Conservation (phyloP, 225 moss, liverwort and hornwort genomes). For the Thuidium tamariscinum region DNA sequence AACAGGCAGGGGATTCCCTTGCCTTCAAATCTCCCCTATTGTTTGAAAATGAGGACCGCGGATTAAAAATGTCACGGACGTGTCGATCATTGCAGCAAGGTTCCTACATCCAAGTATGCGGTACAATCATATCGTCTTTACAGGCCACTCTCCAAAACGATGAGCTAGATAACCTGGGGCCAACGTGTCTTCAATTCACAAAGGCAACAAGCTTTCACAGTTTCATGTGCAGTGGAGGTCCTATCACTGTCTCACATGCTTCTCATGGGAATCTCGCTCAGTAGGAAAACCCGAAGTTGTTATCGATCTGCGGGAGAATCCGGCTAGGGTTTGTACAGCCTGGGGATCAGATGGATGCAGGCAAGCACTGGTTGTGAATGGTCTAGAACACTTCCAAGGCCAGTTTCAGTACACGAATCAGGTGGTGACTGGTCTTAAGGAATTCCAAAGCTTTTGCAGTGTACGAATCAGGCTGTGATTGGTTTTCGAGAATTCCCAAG, state of each 20-base stretch:
- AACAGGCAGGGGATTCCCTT: no score
- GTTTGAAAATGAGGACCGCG: neutral
- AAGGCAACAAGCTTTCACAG: neutral
- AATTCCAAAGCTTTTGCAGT: neutral
- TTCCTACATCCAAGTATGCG: neutral
- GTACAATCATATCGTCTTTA: neutral
- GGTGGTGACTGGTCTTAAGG: neutral
- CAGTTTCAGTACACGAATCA: neutral
- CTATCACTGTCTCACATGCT: no score
- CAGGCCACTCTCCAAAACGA: neutral
- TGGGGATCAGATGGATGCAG: neutral
- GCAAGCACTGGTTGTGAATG: no score
- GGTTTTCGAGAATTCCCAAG: neutral
- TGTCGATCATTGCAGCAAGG: neutral
- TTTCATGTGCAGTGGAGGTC: neutral
- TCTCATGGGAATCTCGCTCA: neutral
- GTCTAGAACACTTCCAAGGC: neutral
- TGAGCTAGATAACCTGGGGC: neutral
- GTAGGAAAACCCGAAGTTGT: neutral
- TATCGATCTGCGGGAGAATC: neutral
- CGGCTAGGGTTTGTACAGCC: neutral
- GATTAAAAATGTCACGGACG: no score
- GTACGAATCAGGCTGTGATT: neutral
- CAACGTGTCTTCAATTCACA: neutral
- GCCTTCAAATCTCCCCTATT: no score